Base-by-base conservation (phyloP, 2,329 filamentous ascomycete species). In the Cyphellophora attinorum region DNA sequence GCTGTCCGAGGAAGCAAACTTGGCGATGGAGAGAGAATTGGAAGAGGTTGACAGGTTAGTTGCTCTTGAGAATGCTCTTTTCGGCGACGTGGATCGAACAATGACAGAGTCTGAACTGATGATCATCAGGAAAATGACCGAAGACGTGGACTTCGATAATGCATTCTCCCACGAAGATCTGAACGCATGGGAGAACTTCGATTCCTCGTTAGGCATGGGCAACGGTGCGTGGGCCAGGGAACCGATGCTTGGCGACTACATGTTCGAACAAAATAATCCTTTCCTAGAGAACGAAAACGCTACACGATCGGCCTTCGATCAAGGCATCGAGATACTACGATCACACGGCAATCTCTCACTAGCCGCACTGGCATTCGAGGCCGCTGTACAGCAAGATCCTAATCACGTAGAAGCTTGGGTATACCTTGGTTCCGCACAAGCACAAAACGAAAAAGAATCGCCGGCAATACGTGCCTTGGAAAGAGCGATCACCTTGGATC, bases 401-500 rank as follows among this genome's bases (percentile, higher is more conserved):
- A 70, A 81, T 35, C 89, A 96, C 56, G 77, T 89, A 23, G 83
- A 93, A 35, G 91, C 91, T 3, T 98, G 91, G 91, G 85, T 88
- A 6, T 81, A 86, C 51, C 74, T 98, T 19, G 91, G 91, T 34
- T 80, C 81, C 35, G 84, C 88, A 12, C 91, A 98, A 62, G 91
- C 91, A 13, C 91, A 98, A 58, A 98, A 98, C 59, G 91, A 98
- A 60, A 98, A 98, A 64, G 91, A 98, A 59, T 82, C 85, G 6
- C 89, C 91, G 0, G 91, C 91, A 2, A 95, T 98, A 46, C 80
- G 91, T 19, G 91, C 91, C 3, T 68, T 96, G 40, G 89, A 96
- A 59, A 83, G 91, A 56, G 86, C 89, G 1, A 64, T 95, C 44
- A 89, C 88, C 58, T 68, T 91, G 17, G 88, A 96, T 51, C 80